phyloP scores from a whole-genome alignment of 169 alveolate species.

The Plasmodium cynomolgi region DNA sequence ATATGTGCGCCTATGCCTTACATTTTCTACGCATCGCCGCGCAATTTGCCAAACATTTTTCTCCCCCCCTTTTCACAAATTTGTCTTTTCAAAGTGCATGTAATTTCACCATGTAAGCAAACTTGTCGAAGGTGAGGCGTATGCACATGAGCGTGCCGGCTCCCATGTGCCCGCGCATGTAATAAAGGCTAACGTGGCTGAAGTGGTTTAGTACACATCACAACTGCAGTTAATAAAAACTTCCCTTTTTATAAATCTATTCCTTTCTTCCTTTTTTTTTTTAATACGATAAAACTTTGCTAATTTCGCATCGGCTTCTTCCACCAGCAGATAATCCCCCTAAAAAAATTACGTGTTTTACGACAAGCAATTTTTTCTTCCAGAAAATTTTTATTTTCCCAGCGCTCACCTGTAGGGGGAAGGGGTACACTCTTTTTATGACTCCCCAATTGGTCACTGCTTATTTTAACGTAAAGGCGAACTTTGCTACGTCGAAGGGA shows the following conservation, averaged over 20 bases:
- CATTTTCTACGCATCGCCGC: neutral
- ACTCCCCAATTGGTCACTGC: neutral
- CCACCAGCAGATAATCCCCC: neutral
- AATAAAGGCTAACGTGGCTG: neutral
- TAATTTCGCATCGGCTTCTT: neutral
- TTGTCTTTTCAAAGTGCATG: slow-evolving; percentile 23
- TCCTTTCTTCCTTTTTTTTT: neutral
- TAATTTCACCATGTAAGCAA: neutral
- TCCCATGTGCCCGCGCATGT: neutral
- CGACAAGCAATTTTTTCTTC: neutral
- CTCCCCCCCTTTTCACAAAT: neutral
- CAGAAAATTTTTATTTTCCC: neutral
- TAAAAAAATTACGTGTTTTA: slow-evolving; percentile 6
- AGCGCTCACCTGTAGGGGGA: neutral
- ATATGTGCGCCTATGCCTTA: neutral
- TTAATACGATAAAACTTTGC: neutral
- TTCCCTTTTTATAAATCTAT: neutral
- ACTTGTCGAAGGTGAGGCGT: neutral
- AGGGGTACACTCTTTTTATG: neutral
- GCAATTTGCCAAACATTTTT: slow-evolving; percentile 6
- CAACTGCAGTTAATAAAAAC: neutral
- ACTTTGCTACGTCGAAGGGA: neutral
- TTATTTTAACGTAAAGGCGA: neutral
- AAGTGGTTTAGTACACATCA: neutral
- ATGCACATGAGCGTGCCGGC: neutral